These are phyloP conservation scores for Neocallimastix lanati DNA, from an alignment of 192 early-diverging fungal species.

Conservation along the genomic window DNA sequence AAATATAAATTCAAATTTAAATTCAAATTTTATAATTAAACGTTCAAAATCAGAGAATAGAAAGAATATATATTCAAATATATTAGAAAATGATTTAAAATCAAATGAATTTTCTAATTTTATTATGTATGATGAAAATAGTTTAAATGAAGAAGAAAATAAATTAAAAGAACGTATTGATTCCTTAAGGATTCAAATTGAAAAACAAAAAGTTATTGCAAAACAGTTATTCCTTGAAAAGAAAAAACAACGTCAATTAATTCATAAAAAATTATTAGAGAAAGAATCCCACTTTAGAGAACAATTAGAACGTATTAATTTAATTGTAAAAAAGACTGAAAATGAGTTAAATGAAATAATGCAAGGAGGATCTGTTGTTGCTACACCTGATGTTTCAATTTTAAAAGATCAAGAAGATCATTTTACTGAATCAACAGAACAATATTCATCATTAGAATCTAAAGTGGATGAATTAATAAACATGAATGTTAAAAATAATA, in stretches of 20 bases:
- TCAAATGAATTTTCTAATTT: neutral
- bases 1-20: neutral
- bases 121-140: neutral
- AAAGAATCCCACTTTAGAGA: neutral
- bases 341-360: neutral
- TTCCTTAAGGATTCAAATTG: neutral
- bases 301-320: neutral
- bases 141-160: neutral
- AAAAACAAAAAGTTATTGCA: neutral
- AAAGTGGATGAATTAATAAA: no score
- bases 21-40: no score
- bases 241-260: neutral
- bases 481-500: no score
- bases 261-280: neutral
- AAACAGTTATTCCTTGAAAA: neutral
- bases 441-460: no score
- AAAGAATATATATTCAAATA: neutral
- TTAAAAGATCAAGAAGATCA: neutral
- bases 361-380: neutral
- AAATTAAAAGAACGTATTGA: neutral
- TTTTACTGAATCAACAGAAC: neutral
- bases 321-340: neutral
- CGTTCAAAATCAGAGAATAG: neutral
- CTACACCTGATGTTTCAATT: neutral
- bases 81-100: neutral